These are phyloP conservation scores for Seiridium cupressi DNA, from an alignment of 2,329 filamentous ascomycete genomes.

Conservation along the genomic window DNA sequence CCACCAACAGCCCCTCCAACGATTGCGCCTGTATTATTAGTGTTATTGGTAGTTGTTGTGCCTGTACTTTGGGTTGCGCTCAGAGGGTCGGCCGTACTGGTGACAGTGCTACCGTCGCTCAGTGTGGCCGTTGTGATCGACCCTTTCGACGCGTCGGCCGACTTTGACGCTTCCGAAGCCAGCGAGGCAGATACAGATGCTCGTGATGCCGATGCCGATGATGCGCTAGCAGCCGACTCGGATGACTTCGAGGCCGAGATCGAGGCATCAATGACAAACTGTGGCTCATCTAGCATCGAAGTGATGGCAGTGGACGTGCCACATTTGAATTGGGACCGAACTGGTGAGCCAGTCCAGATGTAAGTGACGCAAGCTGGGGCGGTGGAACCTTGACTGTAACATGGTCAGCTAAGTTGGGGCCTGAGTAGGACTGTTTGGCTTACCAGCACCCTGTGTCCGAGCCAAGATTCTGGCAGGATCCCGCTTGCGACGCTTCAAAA, in stretches of 20 bases:
- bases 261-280: slow-evolving; percentile 29
- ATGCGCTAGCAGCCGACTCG: background rate
- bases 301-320: slow-evolving; percentile 23
- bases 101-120: background rate
- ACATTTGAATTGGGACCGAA: slow-evolving; percentile 35
- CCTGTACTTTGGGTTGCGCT: background rate
- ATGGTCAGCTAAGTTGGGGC: background rate
- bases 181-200: background rate
- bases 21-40: background rate
- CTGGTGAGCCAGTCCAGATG: slow-evolving; percentile 32
- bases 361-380: slow-evolving; percentile 33
- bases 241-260: slow-evolving; percentile 15
- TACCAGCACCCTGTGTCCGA: slow-evolving; percentile 35
- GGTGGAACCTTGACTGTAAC: slow-evolving; percentile 11
- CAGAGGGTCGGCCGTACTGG: background rate
- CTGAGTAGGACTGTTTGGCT: slow-evolving; percentile 11
- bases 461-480: slow-evolving; percentile 25
- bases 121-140: background rate
- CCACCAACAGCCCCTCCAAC: background rate
- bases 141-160: background rate
- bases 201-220: slow-evolving; percentile 5
- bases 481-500: slow-evolving; percentile 25
- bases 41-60: background rate
- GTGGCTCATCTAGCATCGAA: slow-evolving; percentile 32
- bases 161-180: background rate